Percentiles rank a stretch among this genome's conserved stretches.
phyloP scores from a whole-genome alignment of 129 eudicot genomes.

The Glebionis coronaria region DNA sequence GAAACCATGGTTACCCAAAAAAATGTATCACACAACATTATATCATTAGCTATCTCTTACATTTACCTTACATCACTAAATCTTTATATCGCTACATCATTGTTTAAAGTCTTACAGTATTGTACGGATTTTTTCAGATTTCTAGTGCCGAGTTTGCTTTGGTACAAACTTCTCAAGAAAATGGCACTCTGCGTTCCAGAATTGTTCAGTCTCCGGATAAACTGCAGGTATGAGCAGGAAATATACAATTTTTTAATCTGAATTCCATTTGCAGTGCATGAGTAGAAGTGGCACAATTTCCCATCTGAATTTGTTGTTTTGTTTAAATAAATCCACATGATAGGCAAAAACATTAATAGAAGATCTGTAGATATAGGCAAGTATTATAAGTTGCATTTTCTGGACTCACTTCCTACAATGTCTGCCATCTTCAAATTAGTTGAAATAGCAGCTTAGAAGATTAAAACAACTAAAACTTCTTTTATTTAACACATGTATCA shows the following conservation, averaged over 20 bases:
- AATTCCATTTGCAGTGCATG: background rate
- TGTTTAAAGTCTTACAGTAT: constrained; percentile 14
- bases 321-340: too few relatives aligned
- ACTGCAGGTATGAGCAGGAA: constrained; percentile 59
- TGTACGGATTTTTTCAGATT: constrained; percentile 38
- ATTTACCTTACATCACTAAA: too few relatives aligned
- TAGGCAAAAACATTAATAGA: constrained; percentile 2
- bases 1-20: too few relatives aligned
- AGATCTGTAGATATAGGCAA: constrained; percentile 9
- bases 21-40: too few relatives aligned
- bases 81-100: background rate
- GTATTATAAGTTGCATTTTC: constrained; percentile 7
- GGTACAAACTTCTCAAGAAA: constrained; percentile 78
- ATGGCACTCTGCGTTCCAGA: constrained; percentile 73
- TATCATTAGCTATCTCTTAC: too few relatives aligned
- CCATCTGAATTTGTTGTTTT: background rate
- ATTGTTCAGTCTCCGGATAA: constrained; percentile 95
- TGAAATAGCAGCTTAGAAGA: background rate
- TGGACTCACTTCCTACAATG: background rate
- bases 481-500: background rate
- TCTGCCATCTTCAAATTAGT: background rate
- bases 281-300: background rate
- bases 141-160: constrained; percentile 77
- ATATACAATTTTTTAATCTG: background rate
- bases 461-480: background rate